These are phyloP conservation scores for Typha latifolia DNA, from an alignment of 176 grass and related monocot genomes.

Conservation along the genomic window DNA sequence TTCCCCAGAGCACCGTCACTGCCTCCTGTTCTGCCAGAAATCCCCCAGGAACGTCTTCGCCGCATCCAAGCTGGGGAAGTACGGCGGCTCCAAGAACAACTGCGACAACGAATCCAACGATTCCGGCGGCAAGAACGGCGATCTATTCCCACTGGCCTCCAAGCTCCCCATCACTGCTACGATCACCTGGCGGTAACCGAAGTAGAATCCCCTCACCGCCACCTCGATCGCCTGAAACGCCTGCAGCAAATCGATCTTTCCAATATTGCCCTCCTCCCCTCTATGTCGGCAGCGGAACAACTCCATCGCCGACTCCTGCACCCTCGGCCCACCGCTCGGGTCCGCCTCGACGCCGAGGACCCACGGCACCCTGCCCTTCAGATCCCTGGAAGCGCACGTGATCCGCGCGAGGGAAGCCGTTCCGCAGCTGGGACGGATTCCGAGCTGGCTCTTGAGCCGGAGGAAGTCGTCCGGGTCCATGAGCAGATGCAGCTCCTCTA, in stretches of 20 bases:
- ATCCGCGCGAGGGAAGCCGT: conserved; percentile 47
- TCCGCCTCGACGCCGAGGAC: conserved; percentile 77
- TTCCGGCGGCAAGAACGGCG: conserved; percentile 48
- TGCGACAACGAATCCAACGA: conserved; percentile 50
- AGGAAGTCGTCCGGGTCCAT: conserved; percentile 96
- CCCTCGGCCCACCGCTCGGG: conserved; percentile 75
- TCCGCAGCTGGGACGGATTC: conserved; percentile 39
- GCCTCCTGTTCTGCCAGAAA: conserved; percentile 45
- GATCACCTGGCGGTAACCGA: conserved; percentile 65
- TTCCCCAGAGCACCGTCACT: neutral
- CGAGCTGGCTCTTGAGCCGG: conserved; percentile 82
- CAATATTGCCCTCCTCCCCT: conserved; percentile 25
- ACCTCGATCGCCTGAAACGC: conserved; percentile 65
- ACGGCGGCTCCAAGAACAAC: conserved; percentile 86
- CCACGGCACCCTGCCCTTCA: conserved; percentile 58
- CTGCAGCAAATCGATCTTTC: conserved; percentile 77
- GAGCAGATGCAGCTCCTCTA: conserved; percentile 84
- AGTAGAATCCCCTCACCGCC: conserved; percentile 68
- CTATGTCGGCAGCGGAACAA: conserved; percentile 62
- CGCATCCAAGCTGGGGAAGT: conserved; percentile 92
- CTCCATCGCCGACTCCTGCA: conserved; percentile 83
- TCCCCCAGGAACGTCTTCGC: conserved; percentile 91
- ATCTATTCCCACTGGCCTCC: conserved; percentile 46
- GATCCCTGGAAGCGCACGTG: conserved; percentile 40
- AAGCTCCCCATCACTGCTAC: conserved; percentile 56